Conservation (phyloP, 2,329 filamentous ascomycete species). For the Ambrosiella cleistominuta region DNA sequence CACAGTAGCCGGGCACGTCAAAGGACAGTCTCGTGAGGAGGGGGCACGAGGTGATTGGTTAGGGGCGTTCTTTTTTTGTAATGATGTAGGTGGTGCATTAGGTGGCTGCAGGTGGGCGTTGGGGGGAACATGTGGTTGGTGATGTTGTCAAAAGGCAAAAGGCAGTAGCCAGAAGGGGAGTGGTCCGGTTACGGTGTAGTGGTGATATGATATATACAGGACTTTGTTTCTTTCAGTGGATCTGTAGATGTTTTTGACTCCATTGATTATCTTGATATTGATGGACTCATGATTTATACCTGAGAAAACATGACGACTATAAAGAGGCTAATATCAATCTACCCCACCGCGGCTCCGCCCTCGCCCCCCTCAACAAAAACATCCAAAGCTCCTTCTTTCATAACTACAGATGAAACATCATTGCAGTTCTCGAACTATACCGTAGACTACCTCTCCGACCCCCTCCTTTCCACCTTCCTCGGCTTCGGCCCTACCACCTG, state of each 20-base stretch:
- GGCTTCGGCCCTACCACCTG: background rate
- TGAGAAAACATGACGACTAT: background rate
- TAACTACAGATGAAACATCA: background rate
- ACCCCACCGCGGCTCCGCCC: background rate
- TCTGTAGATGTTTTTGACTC: background rate
- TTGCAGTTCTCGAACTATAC: background rate
- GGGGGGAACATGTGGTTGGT: too few species aligned
- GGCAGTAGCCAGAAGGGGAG: too few species aligned
- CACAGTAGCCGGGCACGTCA: too few species aligned
- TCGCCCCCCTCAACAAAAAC: background rate
- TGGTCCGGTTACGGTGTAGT: too few species aligned
- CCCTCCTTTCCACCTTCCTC: background rate
- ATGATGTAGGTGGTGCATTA: too few species aligned
- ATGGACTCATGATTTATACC: background rate
- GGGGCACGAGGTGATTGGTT: too few species aligned
- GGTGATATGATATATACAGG: too few species aligned
- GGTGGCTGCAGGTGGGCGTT: too few species aligned
- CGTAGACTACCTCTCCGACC: background rate
- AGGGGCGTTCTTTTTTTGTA: too few species aligned
- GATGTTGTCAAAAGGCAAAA: too few species aligned
- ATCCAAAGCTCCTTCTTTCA: background rate
- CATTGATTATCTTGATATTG: background rate
- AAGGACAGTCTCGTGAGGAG: too few species aligned
- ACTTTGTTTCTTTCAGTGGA: too few species aligned
- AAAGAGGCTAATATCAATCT: background rate